Percentiles rank a stretch among this genome's conserved stretches.
Conservation (phyloP, 257 asterid species). For the Misopates orontium region DNA sequence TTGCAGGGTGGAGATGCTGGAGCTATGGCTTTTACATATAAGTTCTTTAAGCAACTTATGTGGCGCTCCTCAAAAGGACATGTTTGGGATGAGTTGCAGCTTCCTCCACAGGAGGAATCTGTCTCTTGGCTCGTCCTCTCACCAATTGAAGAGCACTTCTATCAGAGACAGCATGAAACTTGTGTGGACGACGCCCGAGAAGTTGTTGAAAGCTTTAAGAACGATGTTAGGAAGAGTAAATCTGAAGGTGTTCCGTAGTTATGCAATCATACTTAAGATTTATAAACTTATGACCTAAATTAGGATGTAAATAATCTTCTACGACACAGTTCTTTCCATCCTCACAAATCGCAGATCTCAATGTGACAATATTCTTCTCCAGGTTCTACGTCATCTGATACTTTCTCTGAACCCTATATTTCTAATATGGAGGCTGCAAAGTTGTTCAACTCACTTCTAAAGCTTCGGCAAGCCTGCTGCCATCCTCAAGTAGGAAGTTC, state of each 20-base stretch:
- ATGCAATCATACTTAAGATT: slow-evolving; percentile 15
- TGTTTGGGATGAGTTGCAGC: slow-evolving; percentile 79
- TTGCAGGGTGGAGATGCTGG: slow-evolving; percentile 85
- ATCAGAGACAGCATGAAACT: slow-evolving; percentile 90
- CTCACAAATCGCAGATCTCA: slow-evolving; percentile 15
- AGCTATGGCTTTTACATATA: slow-evolving; percentile 70
- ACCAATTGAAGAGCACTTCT: slow-evolving; percentile 90
- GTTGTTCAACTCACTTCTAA: slow-evolving; percentile 90
- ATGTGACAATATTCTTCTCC: slow-evolving; percentile 32
- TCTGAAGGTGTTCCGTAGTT: slow-evolving; percentile 47
- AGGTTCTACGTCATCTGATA: slow-evolving; percentile 50
- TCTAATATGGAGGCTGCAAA: slow-evolving; percentile 82
- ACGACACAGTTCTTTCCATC: background rate
- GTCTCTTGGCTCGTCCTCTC: slow-evolving; percentile 87
- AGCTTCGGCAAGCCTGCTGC: slow-evolving; percentile 99
- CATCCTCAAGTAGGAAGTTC: slow-evolving; percentile 99
- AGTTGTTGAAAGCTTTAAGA: slow-evolving; percentile 70
- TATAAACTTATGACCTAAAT: slow-evolving; percentile 23
- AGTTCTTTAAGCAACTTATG: slow-evolving; percentile 70
- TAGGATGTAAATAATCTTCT: slow-evolving; percentile 4
- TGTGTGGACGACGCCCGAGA: slow-evolving; percentile 90
- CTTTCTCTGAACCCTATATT: slow-evolving; percentile 52
- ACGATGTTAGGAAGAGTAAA: slow-evolving; percentile 49
- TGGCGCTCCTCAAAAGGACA: slow-evolving; percentile 92
- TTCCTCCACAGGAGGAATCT: slow-evolving; percentile 91